A percentile compares a stretch with the other conserved stretches of the same genome.
phyloP scores from a whole-genome alignment of 1,284 basidiomycete genomes.

The Cryptococcus sp. region DNA sequence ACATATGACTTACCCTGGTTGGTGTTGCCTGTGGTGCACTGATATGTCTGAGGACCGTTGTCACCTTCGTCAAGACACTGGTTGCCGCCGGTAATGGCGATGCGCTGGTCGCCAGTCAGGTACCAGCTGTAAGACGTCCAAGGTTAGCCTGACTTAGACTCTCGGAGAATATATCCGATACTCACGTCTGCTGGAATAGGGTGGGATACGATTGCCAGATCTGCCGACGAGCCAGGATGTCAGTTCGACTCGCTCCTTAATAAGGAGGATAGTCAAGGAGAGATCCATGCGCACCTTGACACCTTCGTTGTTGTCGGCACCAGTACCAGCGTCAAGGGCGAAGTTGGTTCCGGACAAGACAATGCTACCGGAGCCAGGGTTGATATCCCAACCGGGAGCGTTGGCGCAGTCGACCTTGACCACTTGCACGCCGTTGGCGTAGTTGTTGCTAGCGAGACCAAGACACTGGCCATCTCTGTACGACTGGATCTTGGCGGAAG shows the following conservation, averaged over 20 bases:
- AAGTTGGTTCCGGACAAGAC: slow-evolving; percentile 18
- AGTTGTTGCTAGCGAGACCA: slow-evolving; percentile 4
- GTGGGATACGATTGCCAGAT: slow-evolving; percentile 23
- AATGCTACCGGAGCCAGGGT: slow-evolving; percentile 23
- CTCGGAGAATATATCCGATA: neutral
- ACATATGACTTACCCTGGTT: slow-evolving; percentile 30
- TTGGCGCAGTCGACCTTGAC: slow-evolving; percentile 9
- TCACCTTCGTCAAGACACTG: slow-evolving; percentile 39
- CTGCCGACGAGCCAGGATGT: slow-evolving; percentile 5
- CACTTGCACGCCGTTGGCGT: slow-evolving; percentile 13
- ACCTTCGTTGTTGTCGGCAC: slow-evolving; percentile 17
- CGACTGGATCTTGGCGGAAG: slow-evolving; percentile 21
- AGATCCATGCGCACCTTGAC: slow-evolving; percentile 17
- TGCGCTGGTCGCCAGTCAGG: slow-evolving; percentile 34
- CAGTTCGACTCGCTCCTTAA: neutral
- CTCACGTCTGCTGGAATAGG: slow-evolving; percentile 24
- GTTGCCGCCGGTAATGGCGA: slow-evolving; percentile 39
- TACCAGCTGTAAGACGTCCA: slow-evolving; percentile 17
- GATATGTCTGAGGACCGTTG: slow-evolving; percentile 38
- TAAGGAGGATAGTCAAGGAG: neutral
- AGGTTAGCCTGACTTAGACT: neutral
- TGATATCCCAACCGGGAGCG: slow-evolving; percentile 24
- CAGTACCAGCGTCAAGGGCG: slow-evolving; percentile 33
- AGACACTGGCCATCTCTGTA: slow-evolving; percentile 15
- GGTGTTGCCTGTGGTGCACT: slow-evolving; percentile 36